Base-by-base conservation (phyloP, 2,329 filamentous ascomycete species). In the Trichophyton verrucosum region DNA sequence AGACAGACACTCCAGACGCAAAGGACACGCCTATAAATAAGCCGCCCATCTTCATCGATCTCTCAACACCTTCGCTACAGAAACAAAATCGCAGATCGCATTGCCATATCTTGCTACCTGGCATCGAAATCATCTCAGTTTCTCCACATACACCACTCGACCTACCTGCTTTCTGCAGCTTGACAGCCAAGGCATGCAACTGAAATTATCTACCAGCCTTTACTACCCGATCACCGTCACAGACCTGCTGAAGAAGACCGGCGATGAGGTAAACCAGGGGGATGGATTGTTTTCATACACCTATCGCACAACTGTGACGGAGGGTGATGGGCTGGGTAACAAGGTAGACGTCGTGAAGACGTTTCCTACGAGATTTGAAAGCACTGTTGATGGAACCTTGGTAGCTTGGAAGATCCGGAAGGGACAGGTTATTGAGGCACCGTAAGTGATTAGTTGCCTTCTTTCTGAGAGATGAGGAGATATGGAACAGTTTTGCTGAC, bases 171-270 rank as follows among this genome's bases (percentile, higher is more conserved):
- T 8, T 17, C 22, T 22, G 57, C 40, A 44, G n/a, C 9, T 38
- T 38, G 33, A 38, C 33, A 44, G 30, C 24, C 57, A 60, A 61
- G 71, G 67, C 61, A 79, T 79, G 77, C 75, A 77, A 69, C 70
- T 79, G 68, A 74, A 73, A 71, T 68, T 80, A 66, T 77, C 77
- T 63, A 64, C 73, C 60, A 75, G 83, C 75, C 83, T 96, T 67
- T 88, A 87, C 75, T 99, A 97, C 75, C 94, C 94, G 68, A 91
- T 97, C 75, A 95, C 87, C 67, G 86, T 99, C 75, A 91, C 86
- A 68, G 87, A 89, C 74, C 81, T 97, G 63, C 82, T 92, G 66
- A 91, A 90, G 74, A 77, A 80, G 66, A 82, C 83, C 20, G 87
- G 88, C 73, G 89, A 96, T 68, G 71, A 81, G 64, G 82, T 99